Evolutionary conservation across 2,329 filamentous ascomycete species (phyloP), one percentile per base, ranked within the genome.

Genomic region (Xylaria hypoxylon): DNA sequence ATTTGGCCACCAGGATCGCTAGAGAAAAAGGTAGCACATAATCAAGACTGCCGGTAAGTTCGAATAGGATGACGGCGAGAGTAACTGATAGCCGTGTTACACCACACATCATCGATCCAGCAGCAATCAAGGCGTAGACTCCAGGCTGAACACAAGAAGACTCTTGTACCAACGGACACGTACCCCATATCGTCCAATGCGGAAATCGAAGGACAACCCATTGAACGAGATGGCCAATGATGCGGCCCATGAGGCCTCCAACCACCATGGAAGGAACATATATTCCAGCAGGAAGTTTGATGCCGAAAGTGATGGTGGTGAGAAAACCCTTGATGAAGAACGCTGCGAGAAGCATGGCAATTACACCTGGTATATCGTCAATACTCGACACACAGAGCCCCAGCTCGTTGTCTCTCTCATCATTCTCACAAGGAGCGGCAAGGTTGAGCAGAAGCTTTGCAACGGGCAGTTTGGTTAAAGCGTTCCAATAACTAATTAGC

Each of bases 241-340:
- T 89, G 7, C 95, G 90, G 33, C 95, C 95, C 82, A 97, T 90
- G 19, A 99, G 83, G 75, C 96, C 96, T 70, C 96, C 96, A 19
- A 98, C 93, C 31, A 98, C 96, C 96, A 99, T 99, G 73, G 95
- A 97, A 2, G 96, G 96, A 1, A 99, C 94, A 74, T 99, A 99
- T 72, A 99, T 97, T 69, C 96, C 96, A 0, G 95, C 94, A 10
- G 96, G 96, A 0, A 98, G 90, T 84, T 98, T 98, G 84, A 97
- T 94, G 28, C 95, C 95, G 79, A 98, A 98, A 0, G 95, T 97
- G 70, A 97, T 90, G 51, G 91, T 90, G 0, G 96, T 98, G 47
- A 99, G 81, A 51, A 95, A 84, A 0, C 93, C 92, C 77, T 99
- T 99, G 81, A 98, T 91, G 28, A 97, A 80, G 70, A 98, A 96